phyloP scores from a whole-genome alignment of 2,329 filamentous ascomycete species.

The Coniochaeta prunicola region DNA sequence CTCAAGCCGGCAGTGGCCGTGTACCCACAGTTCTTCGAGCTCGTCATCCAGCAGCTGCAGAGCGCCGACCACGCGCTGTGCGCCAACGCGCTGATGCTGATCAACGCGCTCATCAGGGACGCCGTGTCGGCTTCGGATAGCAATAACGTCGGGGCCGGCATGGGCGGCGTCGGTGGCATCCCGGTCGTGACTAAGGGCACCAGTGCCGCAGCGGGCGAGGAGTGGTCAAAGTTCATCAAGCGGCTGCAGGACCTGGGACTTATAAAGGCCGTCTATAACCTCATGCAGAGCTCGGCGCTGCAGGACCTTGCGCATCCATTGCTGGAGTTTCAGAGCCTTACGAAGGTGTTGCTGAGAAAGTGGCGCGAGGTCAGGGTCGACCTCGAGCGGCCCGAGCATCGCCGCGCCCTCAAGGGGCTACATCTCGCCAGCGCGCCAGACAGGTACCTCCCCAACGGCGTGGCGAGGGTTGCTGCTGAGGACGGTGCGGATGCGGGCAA shows the following conservation, averaged over 20 bases:
- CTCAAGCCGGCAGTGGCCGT: constrained; percentile 86
- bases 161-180: constrained; percentile 41
- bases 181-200: constrained; percentile 20
- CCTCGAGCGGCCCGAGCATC: constrained; percentile 79
- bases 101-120: constrained; percentile 92
- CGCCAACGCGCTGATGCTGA: constrained; percentile 88
- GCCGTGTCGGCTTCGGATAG: constrained; percentile 56
- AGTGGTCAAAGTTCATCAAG: constrained; percentile 96
- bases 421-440: constrained; percentile 76
- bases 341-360: constrained; percentile 77
- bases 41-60: constrained; percentile 84
- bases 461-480: constrained; percentile 23
- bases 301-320: constrained; percentile 86
- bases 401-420: constrained; percentile 76
- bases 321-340: constrained; percentile 87
- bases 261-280: constrained; percentile 81
- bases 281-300: constrained; percentile 91
- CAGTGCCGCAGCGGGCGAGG: constrained; percentile 40
- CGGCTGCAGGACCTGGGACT: constrained; percentile 85
- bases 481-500: constrained; percentile 29
- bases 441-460: constrained; percentile 33
- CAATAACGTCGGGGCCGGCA: background rate
- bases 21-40: constrained; percentile 89
- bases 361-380: constrained; percentile 86
- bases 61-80: constrained; percentile 94